Conservation (phyloP, 1,284 basidiomycete genomes). For the Boletellus dicymbophilus region DNA sequence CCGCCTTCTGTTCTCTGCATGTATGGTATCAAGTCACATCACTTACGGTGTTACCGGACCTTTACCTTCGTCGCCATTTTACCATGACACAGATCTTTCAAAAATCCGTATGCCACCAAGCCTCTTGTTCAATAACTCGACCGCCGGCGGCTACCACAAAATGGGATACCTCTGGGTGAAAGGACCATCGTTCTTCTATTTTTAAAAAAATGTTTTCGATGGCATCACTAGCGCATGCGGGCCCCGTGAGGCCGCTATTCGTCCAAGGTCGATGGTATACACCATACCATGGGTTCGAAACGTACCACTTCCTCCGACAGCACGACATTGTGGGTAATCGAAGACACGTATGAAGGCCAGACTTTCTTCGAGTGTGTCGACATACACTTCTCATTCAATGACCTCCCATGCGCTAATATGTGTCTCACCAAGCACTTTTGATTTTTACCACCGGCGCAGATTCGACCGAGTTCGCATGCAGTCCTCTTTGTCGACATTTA, state of each 20-base stretch:
- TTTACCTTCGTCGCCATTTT: too few relatives aligned
- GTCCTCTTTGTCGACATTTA: conserved; percentile 1
- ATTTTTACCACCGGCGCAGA: conserved; percentile 61
- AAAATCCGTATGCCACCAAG: too few relatives aligned
- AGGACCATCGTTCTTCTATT: conserved; percentile 8
- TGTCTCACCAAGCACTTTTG: conserved; percentile 44
- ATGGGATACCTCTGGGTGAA: conserved; percentile 19
- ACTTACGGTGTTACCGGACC: too few relatives aligned
- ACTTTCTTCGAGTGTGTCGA: conserved; percentile 55
- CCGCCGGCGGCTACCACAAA: conserved; percentile 11
- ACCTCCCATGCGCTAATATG: conserved; percentile 13
- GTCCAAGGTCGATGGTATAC: background rate
- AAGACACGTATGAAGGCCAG: conserved; percentile 54
- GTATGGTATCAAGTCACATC: too few relatives aligned
- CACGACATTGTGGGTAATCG: conserved; percentile 55
- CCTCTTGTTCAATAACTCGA: too few relatives aligned
- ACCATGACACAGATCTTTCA: too few relatives aligned
- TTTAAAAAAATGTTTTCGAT: conserved; percentile 13
- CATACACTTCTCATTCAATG: background rate
- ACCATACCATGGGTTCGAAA: conserved; percentile 14
- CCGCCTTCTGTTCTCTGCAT: too few relatives aligned
- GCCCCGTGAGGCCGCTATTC: conserved; percentile 4
- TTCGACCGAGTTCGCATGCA: conserved; percentile 53
- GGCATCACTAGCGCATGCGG: conserved; percentile 14
- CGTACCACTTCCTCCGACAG: conserved; percentile 41